Percentiles rank a stretch among this genome's conserved stretches.
Evolutionary conservation across 2,329 filamentous ascomycete species (phyloP).

Genomic region (Paecilomyces formosus): DNA sequence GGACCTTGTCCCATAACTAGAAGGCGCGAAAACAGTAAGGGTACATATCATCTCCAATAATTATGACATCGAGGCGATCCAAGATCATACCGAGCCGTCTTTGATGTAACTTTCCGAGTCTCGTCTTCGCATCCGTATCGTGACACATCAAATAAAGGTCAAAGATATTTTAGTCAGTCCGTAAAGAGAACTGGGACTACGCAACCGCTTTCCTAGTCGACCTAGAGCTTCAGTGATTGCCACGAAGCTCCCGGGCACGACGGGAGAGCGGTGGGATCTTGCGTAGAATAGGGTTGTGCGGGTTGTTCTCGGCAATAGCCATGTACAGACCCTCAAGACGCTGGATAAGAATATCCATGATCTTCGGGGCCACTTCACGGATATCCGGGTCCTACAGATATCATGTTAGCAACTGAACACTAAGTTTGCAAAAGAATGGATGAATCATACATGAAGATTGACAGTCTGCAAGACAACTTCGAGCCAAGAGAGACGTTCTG

Average conservation of each 20-base stretch:
- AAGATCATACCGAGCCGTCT: background rate
- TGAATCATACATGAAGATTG: constrained; percentile 42
- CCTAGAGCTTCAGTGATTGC: background rate
- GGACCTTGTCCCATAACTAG: background rate
- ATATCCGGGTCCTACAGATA: constrained; percentile 44
- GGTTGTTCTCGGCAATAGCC: constrained; percentile 45
- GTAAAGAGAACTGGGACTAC: background rate
- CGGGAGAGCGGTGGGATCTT: constrained; percentile 42
- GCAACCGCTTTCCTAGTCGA: background rate
- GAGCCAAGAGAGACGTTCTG: constrained; percentile 53
- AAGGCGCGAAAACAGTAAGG: background rate
- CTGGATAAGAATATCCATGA: constrained; percentile 53
- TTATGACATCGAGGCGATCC: background rate
- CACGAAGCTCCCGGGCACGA: constrained; percentile 31
- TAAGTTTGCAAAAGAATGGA: background rate
- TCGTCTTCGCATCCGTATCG: background rate
- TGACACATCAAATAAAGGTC: background rate
- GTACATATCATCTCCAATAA: background rate
- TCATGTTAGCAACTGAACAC: constrained; percentile 3
- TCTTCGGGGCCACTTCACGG: constrained; percentile 48
- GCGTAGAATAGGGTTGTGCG: constrained; percentile 45
- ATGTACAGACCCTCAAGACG: constrained; percentile 53
- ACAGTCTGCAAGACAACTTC: constrained; percentile 48
- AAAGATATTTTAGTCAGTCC: background rate
- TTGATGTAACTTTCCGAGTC: background rate